These are phyloP conservation scores for Citrus mangshanensis DNA, from an alignment of 345 rosid species.

Conservation along the genomic window DNA sequence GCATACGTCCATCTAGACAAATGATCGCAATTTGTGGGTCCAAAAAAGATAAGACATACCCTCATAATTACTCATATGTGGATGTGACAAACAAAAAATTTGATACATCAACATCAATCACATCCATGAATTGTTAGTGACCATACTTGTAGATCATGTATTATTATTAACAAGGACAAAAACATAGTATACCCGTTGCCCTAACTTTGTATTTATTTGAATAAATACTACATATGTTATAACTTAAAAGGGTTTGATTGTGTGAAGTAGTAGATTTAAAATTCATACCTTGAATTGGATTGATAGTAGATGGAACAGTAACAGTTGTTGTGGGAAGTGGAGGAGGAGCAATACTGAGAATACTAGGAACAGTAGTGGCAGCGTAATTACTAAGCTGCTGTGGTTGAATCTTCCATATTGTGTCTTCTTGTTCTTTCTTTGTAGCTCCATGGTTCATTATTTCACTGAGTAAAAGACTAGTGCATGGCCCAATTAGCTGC, in stretches of 20 bases:
- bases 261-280: neutral
- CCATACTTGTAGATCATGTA: neutral
- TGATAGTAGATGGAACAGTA: constrained; percentile 39
- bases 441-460: constrained; percentile 40
- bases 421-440: constrained; percentile 41
- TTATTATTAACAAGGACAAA: neutral
- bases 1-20: constrained; percentile 44
- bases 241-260: too few species aligned
- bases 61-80: neutral
- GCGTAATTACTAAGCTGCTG: constrained; percentile 31
- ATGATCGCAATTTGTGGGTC: constrained; percentile 19
- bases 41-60: constrained; percentile 7
- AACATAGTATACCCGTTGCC: neutral
- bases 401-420: constrained; percentile 34
- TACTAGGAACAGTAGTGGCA: constrained; percentile 19
- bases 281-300: constrained; percentile 45
- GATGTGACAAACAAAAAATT: neutral
- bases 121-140: constrained; percentile 5
- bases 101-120: constrained; percentile 16
- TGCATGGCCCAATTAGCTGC: constrained; percentile 44
- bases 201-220: neutral
- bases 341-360: constrained; percentile 19
- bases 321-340: constrained; percentile 19
- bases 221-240: too few species aligned
- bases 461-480: constrained; percentile 53